Conservation (phyloP, 2,329 filamentous ascomycete genomes). For the Sporothrix variecibatus region DNA sequence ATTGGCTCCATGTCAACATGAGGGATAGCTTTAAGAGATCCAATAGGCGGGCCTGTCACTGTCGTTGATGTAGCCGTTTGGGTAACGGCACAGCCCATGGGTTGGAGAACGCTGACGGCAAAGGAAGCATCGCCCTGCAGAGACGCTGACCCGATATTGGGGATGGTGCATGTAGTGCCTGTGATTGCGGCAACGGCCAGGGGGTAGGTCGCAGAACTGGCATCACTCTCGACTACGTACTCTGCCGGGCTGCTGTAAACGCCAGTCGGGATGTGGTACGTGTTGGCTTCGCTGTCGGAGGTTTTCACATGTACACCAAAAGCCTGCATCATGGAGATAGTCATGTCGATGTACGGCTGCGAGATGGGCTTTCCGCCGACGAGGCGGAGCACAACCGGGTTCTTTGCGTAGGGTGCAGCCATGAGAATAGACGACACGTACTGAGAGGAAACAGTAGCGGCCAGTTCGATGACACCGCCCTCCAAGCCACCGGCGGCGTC, state of each 20-base stretch:
- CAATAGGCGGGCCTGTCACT: slow-evolving; percentile 80
- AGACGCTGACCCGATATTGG: slow-evolving; percentile 90
- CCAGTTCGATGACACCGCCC: slow-evolving; percentile 86
- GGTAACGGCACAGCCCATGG: slow-evolving; percentile 90
- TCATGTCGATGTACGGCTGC: slow-evolving; percentile 98
- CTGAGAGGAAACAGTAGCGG: slow-evolving; percentile 96
- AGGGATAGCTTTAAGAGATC: slow-evolving; percentile 70
- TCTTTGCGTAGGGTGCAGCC: slow-evolving; percentile 95
- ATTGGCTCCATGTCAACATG: slow-evolving; percentile 98
- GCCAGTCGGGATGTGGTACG: slow-evolving; percentile 89
- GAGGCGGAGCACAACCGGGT: slow-evolving; percentile 83
- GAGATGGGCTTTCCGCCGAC: slow-evolving; percentile 98
- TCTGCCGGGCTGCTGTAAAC: slow-evolving; percentile 79
- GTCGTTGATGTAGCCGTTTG: slow-evolving; percentile 87
- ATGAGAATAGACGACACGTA: slow-evolving; percentile 97
- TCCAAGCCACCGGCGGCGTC: slow-evolving; percentile 79
- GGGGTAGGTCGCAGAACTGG: slow-evolving; percentile 95
- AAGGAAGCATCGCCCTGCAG: slow-evolving; percentile 95
- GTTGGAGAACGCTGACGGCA: slow-evolving; percentile 81
- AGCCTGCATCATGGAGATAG: slow-evolving; percentile 91
- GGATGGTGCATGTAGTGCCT: slow-evolving; percentile 91
- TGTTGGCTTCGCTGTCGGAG: slow-evolving; percentile 78
- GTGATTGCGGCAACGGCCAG: slow-evolving; percentile 93
- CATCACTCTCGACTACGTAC: slow-evolving; percentile 94
- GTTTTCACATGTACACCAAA: slow-evolving; percentile 82